Percentiles rank a stretch among this genome's conserved stretches.
Evolutionary conservation across 208 protist genomes (phyloP).

Genomic region (Trichomonas tenax): DNA sequence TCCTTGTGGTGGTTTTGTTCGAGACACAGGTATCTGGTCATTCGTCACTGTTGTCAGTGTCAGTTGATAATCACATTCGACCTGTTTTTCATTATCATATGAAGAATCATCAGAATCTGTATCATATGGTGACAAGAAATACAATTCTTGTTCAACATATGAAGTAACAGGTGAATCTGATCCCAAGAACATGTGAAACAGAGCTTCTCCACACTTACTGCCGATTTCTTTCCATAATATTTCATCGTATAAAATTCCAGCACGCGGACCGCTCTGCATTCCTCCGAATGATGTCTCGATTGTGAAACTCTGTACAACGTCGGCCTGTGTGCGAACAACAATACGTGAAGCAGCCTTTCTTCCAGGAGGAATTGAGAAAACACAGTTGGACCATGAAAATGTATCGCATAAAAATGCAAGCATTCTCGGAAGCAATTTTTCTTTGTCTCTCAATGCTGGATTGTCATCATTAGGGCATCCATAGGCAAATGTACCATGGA

Average conservation of each 20-base stretch:
- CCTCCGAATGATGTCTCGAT: neutral
- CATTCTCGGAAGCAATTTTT: neutral
- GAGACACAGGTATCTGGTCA: neutral
- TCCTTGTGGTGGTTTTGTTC: neutral
- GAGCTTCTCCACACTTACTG: neutral
- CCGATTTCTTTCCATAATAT: neutral
- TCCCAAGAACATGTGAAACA: neutral
- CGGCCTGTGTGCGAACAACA: neutral
- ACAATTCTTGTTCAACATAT: neutral
- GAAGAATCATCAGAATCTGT: neutral
- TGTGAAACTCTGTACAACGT: neutral
- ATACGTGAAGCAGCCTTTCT: neutral
- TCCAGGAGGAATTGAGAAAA: neutral
- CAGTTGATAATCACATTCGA: neutral
- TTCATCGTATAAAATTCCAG: neutral
- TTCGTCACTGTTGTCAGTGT: neutral
- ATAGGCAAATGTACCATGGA: conserved; percentile 7
- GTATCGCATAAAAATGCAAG: neutral
- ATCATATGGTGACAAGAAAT: neutral
- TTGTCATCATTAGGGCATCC: neutral
- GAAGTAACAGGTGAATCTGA: neutral
- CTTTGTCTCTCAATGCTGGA: neutral
- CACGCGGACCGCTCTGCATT: neutral
- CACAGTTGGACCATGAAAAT: neutral
- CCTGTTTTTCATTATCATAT: neutral